Base-by-base conservation (phyloP, 805 yeast species). In the Wickerhamomyces strasburgensis region DNA sequence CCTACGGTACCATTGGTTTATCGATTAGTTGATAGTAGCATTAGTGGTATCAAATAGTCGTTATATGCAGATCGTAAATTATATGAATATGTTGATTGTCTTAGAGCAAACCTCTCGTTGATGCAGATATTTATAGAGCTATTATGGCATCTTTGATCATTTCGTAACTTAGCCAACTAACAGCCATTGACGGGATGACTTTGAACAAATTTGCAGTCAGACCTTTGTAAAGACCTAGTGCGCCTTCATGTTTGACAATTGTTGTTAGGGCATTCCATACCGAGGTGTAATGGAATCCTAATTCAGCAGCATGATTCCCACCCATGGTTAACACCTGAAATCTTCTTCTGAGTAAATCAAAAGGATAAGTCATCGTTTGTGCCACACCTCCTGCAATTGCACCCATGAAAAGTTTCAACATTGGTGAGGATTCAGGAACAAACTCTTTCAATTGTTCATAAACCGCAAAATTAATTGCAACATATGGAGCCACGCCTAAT, bases 111-210 rank as follows among this genome's bases (percentile, higher is more conserved):
- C n/a, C n/a, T n/a, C n/a, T n/a, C n/a, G n/a, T n/a, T 13, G 23
- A 11, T 27, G 11, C 25, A 34, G 21, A 16, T 28, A 24, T 23
- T 14, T 11, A 4, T 31, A 5, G 18, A 3, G 23, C 38, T 31
- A 49, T 40, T 39, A 62, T 32, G 16, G 44, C 37, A 15, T 75
- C 84, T 49, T 79, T 76, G 35, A 85, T 67, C 23, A 80, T 61
- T 47, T 94, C 98, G 58, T 78, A 81, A 43, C 84, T 78, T 49
- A 88, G 67, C 96, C 97, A 90, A 42, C 90, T 86, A 14, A 89
- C 87, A 4, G 98, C 98, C 89, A 93, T 90, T 11, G 93, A 80
- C 0, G 98, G 97, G 32, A 87, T 84, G 4, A 90, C 93, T 57
- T 89, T 90, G 68, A 84, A 80, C 57, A 86, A 67, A 54, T 87